Evolutionary conservation across 805 yeast species (phyloP), one percentile per base, ranked within the genome.

Genomic region (Yamadazyma tumulicola): DNA sequence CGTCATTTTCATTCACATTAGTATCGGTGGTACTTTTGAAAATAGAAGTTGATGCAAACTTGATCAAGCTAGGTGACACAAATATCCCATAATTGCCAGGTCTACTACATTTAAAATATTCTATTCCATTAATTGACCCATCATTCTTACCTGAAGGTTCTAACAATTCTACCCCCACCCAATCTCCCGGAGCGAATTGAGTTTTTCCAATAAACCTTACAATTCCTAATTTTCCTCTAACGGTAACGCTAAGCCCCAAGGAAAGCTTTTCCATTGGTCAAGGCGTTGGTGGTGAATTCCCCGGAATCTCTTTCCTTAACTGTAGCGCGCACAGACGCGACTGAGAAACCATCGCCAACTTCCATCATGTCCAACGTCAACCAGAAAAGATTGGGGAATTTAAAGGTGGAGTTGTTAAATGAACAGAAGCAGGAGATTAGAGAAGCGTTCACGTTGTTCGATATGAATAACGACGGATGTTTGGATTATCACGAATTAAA

Each of bases 401-500:
- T 75, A 52, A 77, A 75, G 47, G 68, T 67, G 28, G 95, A 86
- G 48, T 67, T 88, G 26, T 64, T 85, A 40, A 86, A 85, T 37
- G 96, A 88, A 49, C 95, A 88, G 55, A 83, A 82, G 46, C 93
- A 85, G 51, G 96, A 91, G 54, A 86, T 89, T 46, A 71, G 87
- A 41, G 97, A 89, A 54, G 97, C 97, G 18, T 91, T 91, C 54
- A 75, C 81, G 32, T 67, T 91, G 20, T 93, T 93, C 58, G 98
- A 93, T 53, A 81, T 86, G 84, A 87, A 93, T 59, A 79, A 77
- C 40, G 97, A 93, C 56, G 95, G 96, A 3, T 74, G 71, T 45
- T 69, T 93, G 33, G 97, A 93, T 51, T 91, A 85, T 57, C 97
- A 93, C 52, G 97, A 91, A 50, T 67, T 87, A 45, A 89, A 87